phyloP scores from a whole-genome alignment of 345 rosid genomes.

The Eucalyptus virginea region DNA sequence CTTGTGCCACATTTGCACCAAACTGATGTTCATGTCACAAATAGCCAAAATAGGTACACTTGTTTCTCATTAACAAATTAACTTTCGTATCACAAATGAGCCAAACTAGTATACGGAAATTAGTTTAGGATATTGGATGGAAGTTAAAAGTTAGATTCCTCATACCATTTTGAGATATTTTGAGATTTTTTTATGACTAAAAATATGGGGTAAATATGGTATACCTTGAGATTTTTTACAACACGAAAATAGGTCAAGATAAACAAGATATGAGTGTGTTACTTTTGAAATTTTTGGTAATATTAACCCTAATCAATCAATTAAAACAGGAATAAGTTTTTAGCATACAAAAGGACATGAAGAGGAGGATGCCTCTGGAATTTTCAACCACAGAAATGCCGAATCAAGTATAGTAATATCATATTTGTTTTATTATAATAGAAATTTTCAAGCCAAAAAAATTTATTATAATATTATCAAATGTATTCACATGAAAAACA shows the following conservation, averaged over 20 bases:
- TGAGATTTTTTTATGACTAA: not conserved
- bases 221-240: no score
- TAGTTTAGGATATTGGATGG: not conserved
- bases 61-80: not conserved
- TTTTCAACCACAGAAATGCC: not conserved
- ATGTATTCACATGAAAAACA: not conserved
- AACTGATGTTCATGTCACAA: not conserved
- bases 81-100: not conserved
- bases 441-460: not conserved
- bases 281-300: not conserved
- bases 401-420: not conserved
- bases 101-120: not conserved
- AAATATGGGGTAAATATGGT: not conserved
- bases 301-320: not conserved
- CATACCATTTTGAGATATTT: not conserved
- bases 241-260: not conserved
- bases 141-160: not conserved
- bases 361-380: not conserved
- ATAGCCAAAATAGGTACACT: not conserved
- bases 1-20: not conserved
- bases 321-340: not conserved
- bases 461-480: not conserved
- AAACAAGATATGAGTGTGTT: not conserved
- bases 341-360: not conserved
- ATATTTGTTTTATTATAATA: not conserved